phyloP scores from a whole-genome alignment of 192 early-diverging fungal species.

The Entrophospora sp. region DNA sequence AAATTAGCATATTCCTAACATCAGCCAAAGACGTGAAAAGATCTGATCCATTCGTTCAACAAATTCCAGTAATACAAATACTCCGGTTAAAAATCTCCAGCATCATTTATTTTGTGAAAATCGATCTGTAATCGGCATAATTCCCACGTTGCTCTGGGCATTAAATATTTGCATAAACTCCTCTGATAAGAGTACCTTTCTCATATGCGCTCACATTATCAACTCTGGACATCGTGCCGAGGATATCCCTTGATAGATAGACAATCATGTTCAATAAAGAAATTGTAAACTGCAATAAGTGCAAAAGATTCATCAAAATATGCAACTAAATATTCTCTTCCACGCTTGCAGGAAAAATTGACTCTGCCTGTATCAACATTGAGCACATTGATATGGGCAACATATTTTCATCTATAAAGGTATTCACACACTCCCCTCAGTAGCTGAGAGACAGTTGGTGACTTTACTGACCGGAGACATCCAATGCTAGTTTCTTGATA shows the following conservation, averaged over 20 bases:
- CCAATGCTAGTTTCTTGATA: background rate
- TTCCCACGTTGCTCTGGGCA: background rate
- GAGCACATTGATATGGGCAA: background rate
- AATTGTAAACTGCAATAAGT: background rate
- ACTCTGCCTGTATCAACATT: background rate
- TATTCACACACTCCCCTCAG: background rate
- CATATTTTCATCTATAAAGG: background rate
- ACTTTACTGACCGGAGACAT: background rate
- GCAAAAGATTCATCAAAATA: slow-evolving; percentile 9
- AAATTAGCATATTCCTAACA: background rate
- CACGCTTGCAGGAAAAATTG: background rate
- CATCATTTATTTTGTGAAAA: too few relatives aligned
- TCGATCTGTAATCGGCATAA: background rate
- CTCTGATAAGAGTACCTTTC: background rate
- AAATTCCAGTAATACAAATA: too few relatives aligned
- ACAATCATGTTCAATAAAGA: background rate
- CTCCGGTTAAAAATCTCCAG: too few relatives aligned
- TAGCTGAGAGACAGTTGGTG: background rate
- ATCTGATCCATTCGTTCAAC: too few relatives aligned
- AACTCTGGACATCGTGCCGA: background rate
- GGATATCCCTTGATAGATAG: background rate
- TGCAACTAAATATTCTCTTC: background rate
- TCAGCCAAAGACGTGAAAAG: too few relatives aligned
- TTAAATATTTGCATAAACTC: slow-evolving; percentile 8
- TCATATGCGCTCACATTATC: background rate